Evolutionary conservation across 148 eudicot species (phyloP).

Genomic region (Agrostemma githago): DNA sequence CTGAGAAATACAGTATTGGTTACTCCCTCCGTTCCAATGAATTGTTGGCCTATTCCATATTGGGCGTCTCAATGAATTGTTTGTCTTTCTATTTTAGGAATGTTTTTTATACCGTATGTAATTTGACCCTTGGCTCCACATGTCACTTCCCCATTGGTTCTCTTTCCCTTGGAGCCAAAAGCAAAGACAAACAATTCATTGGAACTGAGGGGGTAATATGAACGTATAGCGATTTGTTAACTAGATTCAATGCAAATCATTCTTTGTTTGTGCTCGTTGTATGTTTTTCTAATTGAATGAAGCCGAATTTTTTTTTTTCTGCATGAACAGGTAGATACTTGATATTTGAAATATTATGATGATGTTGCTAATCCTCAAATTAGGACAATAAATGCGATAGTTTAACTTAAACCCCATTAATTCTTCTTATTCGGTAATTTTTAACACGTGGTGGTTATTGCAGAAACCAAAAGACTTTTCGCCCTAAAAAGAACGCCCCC

Average conservation of each 20-base stretch:
- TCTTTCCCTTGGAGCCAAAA: too few relatives aligned
- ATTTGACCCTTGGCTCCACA: too few relatives aligned
- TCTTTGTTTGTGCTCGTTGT: background rate
- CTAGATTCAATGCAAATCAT: background rate
- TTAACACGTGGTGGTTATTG: slow-evolving; percentile 11
- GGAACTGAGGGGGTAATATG: too few relatives aligned
- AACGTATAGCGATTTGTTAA: background rate
- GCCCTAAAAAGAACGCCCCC: slow-evolving; percentile 71
- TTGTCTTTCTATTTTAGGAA: too few relatives aligned
- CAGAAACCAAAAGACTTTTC: slow-evolving; percentile 85
- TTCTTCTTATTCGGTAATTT: slow-evolving; percentile 4
- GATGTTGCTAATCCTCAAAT: background rate
- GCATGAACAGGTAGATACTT: background rate
- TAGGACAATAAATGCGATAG: background rate
- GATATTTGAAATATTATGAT: background rate
- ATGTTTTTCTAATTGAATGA: background rate
- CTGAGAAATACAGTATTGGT: too few relatives aligned
- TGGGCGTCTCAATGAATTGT: too few relatives aligned
- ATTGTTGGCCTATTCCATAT: too few relatives aligned
- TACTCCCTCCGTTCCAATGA: too few relatives aligned
- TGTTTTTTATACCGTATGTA: too few relatives aligned
- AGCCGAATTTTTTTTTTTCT: background rate
- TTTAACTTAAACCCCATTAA: background rate
- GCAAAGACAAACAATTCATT: too few relatives aligned
- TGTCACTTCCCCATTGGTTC: too few relatives aligned